Evolutionary conservation across 2,329 filamentous ascomycete genomes (phyloP).

Genomic region (Orbilia ellipsospora): DNA sequence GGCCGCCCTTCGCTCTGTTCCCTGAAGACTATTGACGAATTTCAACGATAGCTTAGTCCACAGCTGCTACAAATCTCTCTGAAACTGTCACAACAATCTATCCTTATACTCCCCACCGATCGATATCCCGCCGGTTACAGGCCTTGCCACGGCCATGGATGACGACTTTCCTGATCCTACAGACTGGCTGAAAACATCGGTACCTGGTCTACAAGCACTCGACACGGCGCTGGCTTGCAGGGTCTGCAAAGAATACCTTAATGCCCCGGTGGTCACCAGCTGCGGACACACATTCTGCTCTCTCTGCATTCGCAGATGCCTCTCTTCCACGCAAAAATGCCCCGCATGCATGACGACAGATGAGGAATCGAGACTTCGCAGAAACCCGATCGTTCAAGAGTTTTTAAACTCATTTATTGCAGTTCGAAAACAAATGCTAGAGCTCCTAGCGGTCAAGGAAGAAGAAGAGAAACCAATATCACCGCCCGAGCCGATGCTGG

Average conservation of each 20-base stretch:
- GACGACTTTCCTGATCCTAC: constrained; percentile 76
- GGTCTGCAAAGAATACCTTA: constrained; percentile 97
- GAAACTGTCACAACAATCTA: neutral
- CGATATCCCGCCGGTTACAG: neutral
- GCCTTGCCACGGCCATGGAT: constrained; percentile 23
- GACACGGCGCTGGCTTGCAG: constrained; percentile 92
- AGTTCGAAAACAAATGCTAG: constrained; percentile 58
- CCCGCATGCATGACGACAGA: constrained; percentile 82
- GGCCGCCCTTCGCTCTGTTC: neutral
- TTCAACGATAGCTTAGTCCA: neutral
- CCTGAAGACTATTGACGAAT: neutral
- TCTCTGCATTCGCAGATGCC: constrained; percentile 86
- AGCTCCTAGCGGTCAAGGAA: constrained; percentile 28
- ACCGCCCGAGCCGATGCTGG: constrained; percentile 6
- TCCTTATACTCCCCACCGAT: neutral
- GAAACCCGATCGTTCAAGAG: constrained; percentile 87
- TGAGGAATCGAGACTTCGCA: constrained; percentile 84
- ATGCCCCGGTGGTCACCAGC: constrained; percentile 91
- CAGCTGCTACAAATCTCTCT: neutral
- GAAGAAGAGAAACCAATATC: constrained; percentile 6
- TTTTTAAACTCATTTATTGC: constrained; percentile 78
- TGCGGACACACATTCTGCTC: constrained; percentile 98
- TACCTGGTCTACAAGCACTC: constrained; percentile 74
- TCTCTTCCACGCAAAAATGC: constrained; percentile 85
- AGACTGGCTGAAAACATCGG: constrained; percentile 80